A percentile compares a stretch with the other conserved stretches of the same genome.
Evolutionary conservation across 2,329 filamentous ascomycete species (phyloP).

Genomic region (Emydomyces testavorans): DNA sequence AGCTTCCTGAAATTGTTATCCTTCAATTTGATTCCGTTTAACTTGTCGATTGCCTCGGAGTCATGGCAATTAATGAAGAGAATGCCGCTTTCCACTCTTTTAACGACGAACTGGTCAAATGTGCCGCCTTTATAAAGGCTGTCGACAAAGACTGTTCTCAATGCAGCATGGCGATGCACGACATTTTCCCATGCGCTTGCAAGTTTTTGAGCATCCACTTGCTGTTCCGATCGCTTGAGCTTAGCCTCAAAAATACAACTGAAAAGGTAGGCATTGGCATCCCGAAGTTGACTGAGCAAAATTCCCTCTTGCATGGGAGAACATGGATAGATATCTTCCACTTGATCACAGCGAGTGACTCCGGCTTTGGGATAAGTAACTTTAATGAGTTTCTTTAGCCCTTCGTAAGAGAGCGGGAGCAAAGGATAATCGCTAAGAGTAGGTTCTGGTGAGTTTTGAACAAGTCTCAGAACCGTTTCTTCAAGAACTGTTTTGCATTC

Average conservation of each 20-base stretch:
- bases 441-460: slow-evolving; percentile 16
- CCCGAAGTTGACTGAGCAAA: slow-evolving; percentile 28
- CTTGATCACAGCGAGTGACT: slow-evolving; percentile 21
- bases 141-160: slow-evolving; percentile 29
- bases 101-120: slow-evolving; percentile 31
- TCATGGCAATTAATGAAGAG: slow-evolving; percentile 17
- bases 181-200: slow-evolving; percentile 26
- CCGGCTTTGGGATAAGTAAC: slow-evolving; percentile 30
- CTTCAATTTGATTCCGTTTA: slow-evolving; percentile 10
- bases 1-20: slow-evolving; percentile 11
- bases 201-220: slow-evolving; percentile 22
- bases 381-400: slow-evolving; percentile 29
- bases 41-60: slow-evolving; percentile 11
- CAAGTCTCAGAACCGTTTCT: slow-evolving; percentile 21
- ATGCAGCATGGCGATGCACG: slow-evolving; percentile 26
- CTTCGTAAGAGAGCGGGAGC: slow-evolving; percentile 35
- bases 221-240: slow-evolving; percentile 14
- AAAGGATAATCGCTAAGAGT: slow-evolving; percentile 39
- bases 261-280: slow-evolving; percentile 29
- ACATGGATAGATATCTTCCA: slow-evolving; percentile 32
- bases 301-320: slow-evolving; percentile 19
- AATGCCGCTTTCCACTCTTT: slow-evolving; percentile 21
- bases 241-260: slow-evolving; percentile 26
- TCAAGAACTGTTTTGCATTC: slow-evolving; percentile 30
- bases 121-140: slow-evolving; percentile 27